These are phyloP conservation scores for Simplicillium aogashimaense DNA, from an alignment of 2,329 filamentous ascomycete species.

Conservation along the genomic window DNA sequence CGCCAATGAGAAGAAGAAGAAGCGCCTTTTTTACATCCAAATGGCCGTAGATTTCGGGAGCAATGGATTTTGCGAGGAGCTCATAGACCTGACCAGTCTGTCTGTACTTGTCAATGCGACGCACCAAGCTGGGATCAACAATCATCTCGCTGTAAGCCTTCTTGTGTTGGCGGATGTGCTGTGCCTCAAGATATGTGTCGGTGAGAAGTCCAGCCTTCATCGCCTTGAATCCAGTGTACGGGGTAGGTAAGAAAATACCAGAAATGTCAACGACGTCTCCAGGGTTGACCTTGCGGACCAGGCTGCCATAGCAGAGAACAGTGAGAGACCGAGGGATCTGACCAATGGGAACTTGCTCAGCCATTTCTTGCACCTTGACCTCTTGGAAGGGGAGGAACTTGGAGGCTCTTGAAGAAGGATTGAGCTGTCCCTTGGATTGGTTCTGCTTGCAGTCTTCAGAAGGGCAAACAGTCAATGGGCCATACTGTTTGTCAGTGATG, in stretches of 20 bases:
- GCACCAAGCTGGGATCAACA: constrained; percentile 69
- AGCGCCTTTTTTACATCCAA: constrained; percentile 97
- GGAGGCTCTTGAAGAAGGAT: constrained; percentile 88
- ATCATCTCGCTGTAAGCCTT: constrained; percentile 92
- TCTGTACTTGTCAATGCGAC: constrained; percentile 76
- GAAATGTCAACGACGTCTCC: constrained; percentile 91
- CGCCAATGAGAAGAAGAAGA: constrained; percentile 87
- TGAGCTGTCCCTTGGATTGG: constrained; percentile 86
- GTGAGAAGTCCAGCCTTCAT: constrained; percentile 94
- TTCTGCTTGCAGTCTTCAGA: constrained; percentile 86
- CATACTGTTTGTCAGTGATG: constrained; percentile 81
- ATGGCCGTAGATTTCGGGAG: constrained; percentile 94
- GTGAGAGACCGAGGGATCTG: constrained; percentile 92
- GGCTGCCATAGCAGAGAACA: constrained; percentile 76
- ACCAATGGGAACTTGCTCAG: constrained; percentile 96
- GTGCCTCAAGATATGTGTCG: constrained; percentile 93
- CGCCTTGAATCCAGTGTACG: constrained; percentile 97
- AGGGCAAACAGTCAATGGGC: constrained; percentile 76
- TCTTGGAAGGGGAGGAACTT: constrained; percentile 98
- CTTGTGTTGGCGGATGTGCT: constrained; percentile 91
- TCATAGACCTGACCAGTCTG: constrained; percentile 90
- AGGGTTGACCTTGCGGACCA: constrained; percentile 80
- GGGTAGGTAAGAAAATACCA: constrained; percentile 92
- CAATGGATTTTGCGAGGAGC: constrained; percentile 89
- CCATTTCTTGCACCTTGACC: constrained; percentile 96